Percentiles rank a stretch among this genome's conserved stretches.
phyloP scores from a whole-genome alignment of 2,329 filamentous ascomycete species.

The Helotiales sp. region DNA sequence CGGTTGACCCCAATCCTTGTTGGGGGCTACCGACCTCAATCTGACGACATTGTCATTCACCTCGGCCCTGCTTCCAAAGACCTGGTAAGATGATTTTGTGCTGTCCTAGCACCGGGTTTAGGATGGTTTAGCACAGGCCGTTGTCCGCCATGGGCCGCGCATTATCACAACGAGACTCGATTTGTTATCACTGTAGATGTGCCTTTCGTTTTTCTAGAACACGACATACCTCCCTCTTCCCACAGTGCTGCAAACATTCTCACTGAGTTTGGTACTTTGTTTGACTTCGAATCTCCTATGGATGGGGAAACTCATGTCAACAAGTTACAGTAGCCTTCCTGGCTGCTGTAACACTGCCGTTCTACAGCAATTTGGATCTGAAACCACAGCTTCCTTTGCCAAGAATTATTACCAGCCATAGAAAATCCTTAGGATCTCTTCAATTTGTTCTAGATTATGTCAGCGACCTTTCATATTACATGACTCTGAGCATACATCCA shows the following conservation, averaged over 20 bases:
- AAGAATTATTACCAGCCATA: slow-evolving; percentile 6
- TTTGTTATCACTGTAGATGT: neutral
- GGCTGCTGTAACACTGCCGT: slow-evolving; percentile 17
- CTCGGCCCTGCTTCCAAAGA: neutral
- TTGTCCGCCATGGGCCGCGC: neutral
- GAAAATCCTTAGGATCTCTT: neutral
- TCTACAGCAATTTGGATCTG: slow-evolving; percentile 17
- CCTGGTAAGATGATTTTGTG: neutral
- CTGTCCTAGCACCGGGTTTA: neutral
- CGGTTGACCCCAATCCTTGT: neutral
- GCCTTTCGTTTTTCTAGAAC: slow-evolving; percentile 6
- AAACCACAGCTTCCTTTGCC: slow-evolving; percentile 18
- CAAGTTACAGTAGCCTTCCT: slow-evolving; percentile 19
- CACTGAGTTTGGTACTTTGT: slow-evolving; percentile 15
- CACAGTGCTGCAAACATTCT: slow-evolving; percentile 12
- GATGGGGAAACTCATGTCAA: slow-evolving; percentile 14
- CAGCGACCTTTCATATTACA: slow-evolving; percentile 19
- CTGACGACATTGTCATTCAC: slow-evolving; percentile 6
- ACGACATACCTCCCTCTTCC: slow-evolving; percentile 18
- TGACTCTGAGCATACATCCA: slow-evolving; percentile 20
- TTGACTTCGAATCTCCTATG: slow-evolving; percentile 13
- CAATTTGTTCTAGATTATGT: slow-evolving; percentile 19
- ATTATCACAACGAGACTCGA: neutral
- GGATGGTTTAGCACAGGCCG: neutral
- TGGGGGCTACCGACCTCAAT: neutral